Evolutionary conservation across 1,284 basidiomycete species (phyloP), one percentile per base, ranked within the genome.

Genomic region (Agroathelia rolfsii): DNA sequence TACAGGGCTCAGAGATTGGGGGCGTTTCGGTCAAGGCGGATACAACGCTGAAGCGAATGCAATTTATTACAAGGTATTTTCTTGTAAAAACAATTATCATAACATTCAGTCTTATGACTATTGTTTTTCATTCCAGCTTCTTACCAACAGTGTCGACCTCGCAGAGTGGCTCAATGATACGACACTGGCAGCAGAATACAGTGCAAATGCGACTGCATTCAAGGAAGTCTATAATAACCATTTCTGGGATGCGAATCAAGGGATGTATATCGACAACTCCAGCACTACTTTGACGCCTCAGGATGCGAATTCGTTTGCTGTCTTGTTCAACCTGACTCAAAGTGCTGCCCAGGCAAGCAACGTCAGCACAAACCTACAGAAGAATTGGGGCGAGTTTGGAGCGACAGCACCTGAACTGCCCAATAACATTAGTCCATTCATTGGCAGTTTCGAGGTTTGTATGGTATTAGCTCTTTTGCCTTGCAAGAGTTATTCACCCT

Each of bases 391-490:
- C 28, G 49, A 49, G 1, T 30, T 65, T 3, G 66, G 66, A 0
- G 48, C 62, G 2, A 54, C 66, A 5, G 53, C 64, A 3, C 66
- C 65, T 0, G 66, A 69, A 41, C 46, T 68, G 6, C 62, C 62
- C 0, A 64, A 64, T 40, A 68, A 64, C 5, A 65, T 69, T 23
- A 59, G 57, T 36, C 66, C 66, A 2, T 69, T 68, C 34, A 66
- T 68, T 8, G 49, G 58, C 29, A 62, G 65, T 3, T 66, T 67
- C 36, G 66, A 69, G 59, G 66, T 64, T 27, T 6, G 53, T 38
- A 14, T 29, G 30, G 3, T 18, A 7, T 7, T 26, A 14, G 8
- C n/a, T 24, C 18, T 25, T 11, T 18, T 9, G 11, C 17, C 17
- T 8, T 23, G 32, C 3, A 24, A 24, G 7, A 12, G 24, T 13